Conservation (phyloP, 1,284 basidiomycete genomes). For the Apiotrichum montevideense region DNA sequence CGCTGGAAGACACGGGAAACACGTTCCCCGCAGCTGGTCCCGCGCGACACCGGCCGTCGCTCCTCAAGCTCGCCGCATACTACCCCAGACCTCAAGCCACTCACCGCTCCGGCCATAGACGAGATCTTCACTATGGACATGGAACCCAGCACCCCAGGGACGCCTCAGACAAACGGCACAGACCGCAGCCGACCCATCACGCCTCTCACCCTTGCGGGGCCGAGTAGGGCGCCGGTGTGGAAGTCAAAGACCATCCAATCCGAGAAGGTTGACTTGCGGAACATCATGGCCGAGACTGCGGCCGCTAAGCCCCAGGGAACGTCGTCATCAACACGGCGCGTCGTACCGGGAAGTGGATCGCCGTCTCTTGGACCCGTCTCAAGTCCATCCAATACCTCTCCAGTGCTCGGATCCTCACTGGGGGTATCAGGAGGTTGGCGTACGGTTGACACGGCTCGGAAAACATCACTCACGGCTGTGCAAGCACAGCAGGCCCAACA, state of each 20-base stretch:
- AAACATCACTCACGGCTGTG: slow-evolving; percentile 30
- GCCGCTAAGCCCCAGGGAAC: slow-evolving; percentile 19
- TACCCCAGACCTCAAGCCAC: slow-evolving; percentile 22
- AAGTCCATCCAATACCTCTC: neutral
- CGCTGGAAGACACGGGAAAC: slow-evolving; percentile 42
- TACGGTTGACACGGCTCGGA: slow-evolving; percentile 18
- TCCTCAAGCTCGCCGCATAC: slow-evolving; percentile 4
- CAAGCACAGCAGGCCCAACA: slow-evolving; percentile 24
- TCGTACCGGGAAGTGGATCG: slow-evolving; percentile 3
- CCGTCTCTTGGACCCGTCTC: neutral
- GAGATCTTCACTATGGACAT: slow-evolving; percentile 50
- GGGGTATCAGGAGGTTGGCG: slow-evolving; percentile 19
- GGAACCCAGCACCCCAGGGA: slow-evolving; percentile 13
- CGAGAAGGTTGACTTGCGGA: slow-evolving; percentile 65
- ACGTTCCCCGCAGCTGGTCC: slow-evolving; percentile 51
- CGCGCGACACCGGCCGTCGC: slow-evolving; percentile 44
- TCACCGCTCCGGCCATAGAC: slow-evolving; percentile 30
- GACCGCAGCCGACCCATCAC: slow-evolving; percentile 48
- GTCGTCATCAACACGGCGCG: slow-evolving; percentile 21
- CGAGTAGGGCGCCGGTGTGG: slow-evolving; percentile 44
- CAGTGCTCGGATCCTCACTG: neutral
- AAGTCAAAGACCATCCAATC: slow-evolving; percentile 48
- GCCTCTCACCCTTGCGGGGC: slow-evolving; percentile 43
- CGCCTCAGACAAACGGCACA: slow-evolving; percentile 16
- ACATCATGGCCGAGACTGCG: slow-evolving; percentile 70